Evolutionary conservation across 208 protist species (phyloP).

Genomic region (Trypanosoma vivax): DNA sequence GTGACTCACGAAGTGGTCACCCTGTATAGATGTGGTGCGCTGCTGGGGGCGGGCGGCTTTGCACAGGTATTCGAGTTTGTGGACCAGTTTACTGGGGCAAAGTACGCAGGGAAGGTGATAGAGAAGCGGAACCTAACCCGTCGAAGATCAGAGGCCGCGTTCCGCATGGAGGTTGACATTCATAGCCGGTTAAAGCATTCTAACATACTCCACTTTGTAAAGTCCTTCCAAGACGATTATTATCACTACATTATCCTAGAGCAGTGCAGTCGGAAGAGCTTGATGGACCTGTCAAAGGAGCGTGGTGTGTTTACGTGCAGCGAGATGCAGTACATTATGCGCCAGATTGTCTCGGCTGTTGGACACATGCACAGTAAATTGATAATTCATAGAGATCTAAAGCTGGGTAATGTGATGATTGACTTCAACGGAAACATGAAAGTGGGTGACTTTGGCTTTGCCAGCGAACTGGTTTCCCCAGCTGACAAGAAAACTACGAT

Average conservation of each 20-base stretch:
- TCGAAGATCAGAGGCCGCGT: constrained; percentile 28
- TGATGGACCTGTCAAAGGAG: constrained; percentile 49
- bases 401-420: constrained; percentile 89
- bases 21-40: constrained; percentile 34
- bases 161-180: constrained; percentile 65
- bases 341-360: constrained; percentile 77
- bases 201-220: constrained; percentile 61
- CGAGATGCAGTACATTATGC: constrained; percentile 75
- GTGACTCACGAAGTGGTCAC: constrained; percentile 21
- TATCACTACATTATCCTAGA: constrained; percentile 79
- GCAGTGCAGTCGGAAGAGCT: constrained; percentile 34
- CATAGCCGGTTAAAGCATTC: constrained; percentile 49
- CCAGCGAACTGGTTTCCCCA: constrained; percentile 28
- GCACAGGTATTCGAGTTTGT: constrained; percentile 50
- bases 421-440: constrained; percentile 78
- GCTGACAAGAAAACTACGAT: constrained; percentile 57
- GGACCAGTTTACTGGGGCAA: constrained; percentile 21
- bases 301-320: constrained; percentile 29
- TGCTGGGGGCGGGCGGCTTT: constrained; percentile 67
- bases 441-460: constrained; percentile 92
- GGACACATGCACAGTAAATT: constrained; percentile 72
- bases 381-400: constrained; percentile 83
- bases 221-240: constrained; percentile 49
- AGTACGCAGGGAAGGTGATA: constrained; percentile 71
- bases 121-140: constrained; percentile 32